Conservation (phyloP, 352 stramenopile genomes). For the Phytopythium aichiense region DNA sequence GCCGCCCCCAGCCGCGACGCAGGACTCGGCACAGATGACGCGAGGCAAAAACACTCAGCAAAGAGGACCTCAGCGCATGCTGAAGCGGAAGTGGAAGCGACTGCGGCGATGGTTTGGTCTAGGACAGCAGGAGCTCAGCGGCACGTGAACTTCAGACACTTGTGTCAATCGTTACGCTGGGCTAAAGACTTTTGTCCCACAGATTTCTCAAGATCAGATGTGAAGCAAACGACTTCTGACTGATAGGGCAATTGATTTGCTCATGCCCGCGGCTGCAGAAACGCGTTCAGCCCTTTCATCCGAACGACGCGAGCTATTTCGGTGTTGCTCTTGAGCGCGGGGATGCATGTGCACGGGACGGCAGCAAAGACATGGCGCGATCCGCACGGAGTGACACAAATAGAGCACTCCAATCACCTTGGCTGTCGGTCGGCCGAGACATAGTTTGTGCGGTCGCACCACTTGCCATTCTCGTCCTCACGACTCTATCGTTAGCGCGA, state of each 20-base stretch:
- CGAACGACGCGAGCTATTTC: not conserved
- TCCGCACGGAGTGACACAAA: not conserved
- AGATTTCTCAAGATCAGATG: too few species aligned
- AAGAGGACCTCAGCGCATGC: not conserved
- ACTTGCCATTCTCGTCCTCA: not conserved
- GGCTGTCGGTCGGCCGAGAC: not conserved
- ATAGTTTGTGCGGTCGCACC: not conserved
- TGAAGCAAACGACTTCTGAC: not conserved
- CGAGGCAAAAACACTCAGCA: not conserved
- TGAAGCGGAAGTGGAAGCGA: not conserved
- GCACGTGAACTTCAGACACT: not conserved
- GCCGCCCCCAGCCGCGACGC: too few species aligned
- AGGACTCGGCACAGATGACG: not conserved
- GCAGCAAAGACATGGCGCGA: not conserved
- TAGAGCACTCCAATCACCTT: not conserved
- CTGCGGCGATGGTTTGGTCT: not conserved
- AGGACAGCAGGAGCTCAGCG: not conserved
- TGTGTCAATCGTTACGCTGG: not conserved
- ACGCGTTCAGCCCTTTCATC: not conserved
- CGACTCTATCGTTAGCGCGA: not conserved
- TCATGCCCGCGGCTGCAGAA: not conserved
- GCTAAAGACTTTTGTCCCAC: too few species aligned
- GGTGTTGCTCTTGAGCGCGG: not conserved
- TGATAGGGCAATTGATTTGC: not conserved
- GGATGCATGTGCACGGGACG: not conserved